Conservation (phyloP, 1,139 yeast species). For the Geotrichum phurueaensis region DNA sequence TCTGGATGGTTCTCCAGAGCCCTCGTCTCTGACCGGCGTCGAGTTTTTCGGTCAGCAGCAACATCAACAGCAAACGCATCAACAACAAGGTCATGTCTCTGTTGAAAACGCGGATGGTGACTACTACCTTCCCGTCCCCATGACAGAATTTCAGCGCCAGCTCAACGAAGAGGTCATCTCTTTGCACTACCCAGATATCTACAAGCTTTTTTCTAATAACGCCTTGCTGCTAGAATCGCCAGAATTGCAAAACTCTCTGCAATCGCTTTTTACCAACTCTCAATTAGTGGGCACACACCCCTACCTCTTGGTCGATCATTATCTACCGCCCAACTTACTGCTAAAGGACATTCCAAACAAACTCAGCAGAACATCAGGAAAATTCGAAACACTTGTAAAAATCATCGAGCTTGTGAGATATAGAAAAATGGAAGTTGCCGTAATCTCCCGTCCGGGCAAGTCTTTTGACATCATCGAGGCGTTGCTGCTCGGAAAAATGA, state of each 20-base stretch:
- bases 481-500: conserved; percentile 59
- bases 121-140: conserved; percentile 76
- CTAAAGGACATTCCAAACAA: conserved; percentile 72
- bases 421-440: conserved; percentile 43
- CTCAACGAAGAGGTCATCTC: conserved; percentile 91
- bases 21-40: conserved; percentile 39
- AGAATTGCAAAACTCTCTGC: conserved; percentile 52
- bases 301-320: conserved; percentile 73
- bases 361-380: conserved; percentile 79
- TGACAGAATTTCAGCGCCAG: conserved; percentile 83
- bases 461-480: conserved; percentile 78
- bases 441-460: conserved; percentile 51
- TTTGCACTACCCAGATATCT: conserved; percentile 81
- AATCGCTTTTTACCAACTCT: conserved; percentile 67
- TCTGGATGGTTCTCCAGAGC: conserved; percentile 80
- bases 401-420: conserved; percentile 38
- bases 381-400: conserved; percentile 64
- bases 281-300: conserved; percentile 85
- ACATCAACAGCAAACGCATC: not conserved
- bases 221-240: not conserved
- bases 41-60: conserved; percentile 14
- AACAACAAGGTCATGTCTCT: conserved; percentile 19
- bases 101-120: conserved; percentile 49
- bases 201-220: conserved; percentile 63
- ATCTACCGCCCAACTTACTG: conserved; percentile 74